Base-by-base conservation (phyloP, 1,139 yeast species). In the Geotrichum fermentans region DNA sequence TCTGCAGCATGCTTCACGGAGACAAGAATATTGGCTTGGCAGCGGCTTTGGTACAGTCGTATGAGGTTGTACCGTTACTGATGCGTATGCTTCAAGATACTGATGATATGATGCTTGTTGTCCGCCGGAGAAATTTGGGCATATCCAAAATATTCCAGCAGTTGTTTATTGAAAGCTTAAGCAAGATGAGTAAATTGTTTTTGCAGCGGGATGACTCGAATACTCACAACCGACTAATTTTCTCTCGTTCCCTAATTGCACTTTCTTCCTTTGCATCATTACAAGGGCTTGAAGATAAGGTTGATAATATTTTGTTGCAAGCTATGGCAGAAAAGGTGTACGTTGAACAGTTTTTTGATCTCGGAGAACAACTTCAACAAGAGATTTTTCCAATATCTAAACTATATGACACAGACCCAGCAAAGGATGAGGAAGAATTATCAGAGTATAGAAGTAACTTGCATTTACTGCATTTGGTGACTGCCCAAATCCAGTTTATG, bases 1-100 rank as follows among this genome's bases (percentile, higher is more conserved):
- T 47, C 2, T 47, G 53, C 18, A 30, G 49, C 14, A 41, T 51
- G 43, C 34, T 51, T 8, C 39, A 43, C n/a, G 51, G 45, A 4
- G 45, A 44, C 29, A 46, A 30, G 40, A 50, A 46, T 38, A 47
- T 41, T 44, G 57, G 56, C 22, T 45, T 43, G 33, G 56, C 52
- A 13, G 51, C 51, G 1, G 38, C 51, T 18, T 22, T 51, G 16
- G 30, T 51, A 16, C 50, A 46, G 17, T 33, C 44, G 4, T 45
- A 51, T 20, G 49, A 40, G 2, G 39, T 48, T 22, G 51, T 55
- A 2, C 56, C 55, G 2, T 22, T 52, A 28, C 42, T 58, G 21
- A 46, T 54, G 21, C 39, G 28, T 16, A 55, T 57, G 59, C 39
- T 56, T 17, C 34, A 28, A 11, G 59, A 58, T 40, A 51, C 45